These are phyloP conservation scores for Alternaria burnsii DNA, from an alignment of 2,329 filamentous ascomycete genomes.

Conservation along the genomic window DNA sequence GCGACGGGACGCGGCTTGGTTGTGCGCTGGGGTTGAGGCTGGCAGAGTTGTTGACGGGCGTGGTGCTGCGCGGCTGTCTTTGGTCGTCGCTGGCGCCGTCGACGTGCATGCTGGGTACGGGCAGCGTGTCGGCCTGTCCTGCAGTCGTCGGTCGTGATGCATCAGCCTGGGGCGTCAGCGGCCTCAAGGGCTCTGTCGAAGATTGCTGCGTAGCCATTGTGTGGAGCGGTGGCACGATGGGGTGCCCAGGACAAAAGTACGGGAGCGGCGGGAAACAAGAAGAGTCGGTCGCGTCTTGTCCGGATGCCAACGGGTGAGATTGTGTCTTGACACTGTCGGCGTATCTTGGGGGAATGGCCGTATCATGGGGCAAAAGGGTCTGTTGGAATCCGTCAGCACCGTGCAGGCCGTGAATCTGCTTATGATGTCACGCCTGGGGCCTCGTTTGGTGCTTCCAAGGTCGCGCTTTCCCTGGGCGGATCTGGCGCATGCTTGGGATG, in stretches of 20 bases:
- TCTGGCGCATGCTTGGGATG: constrained; percentile 12
- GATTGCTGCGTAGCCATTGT: constrained; percentile 39
- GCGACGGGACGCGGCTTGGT: constrained; percentile 40
- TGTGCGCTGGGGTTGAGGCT: constrained; percentile 29
- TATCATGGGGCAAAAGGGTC: neutral
- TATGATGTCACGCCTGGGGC: constrained; percentile 17
- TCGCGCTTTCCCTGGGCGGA: neutral
- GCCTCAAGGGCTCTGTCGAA: constrained; percentile 43
- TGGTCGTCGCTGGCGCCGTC: constrained; percentile 29
- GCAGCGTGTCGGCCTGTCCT: constrained; percentile 21
- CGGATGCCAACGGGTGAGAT: constrained; percentile 38
- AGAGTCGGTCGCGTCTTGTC: constrained; percentile 24
- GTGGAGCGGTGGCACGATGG: constrained; percentile 6
- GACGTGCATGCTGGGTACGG: constrained; percentile 32
- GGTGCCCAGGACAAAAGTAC: neutral
- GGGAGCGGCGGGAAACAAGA: constrained; percentile 23
- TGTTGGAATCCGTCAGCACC: constrained; percentile 16
- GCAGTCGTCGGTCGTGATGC: constrained; percentile 20
- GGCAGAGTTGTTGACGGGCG: constrained; percentile 14
- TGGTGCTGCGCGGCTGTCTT: constrained; percentile 20
- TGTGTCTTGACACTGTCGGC: constrained; percentile 24
- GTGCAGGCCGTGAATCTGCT: constrained; percentile 14
- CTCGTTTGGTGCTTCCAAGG: neutral
- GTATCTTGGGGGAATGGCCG: neutral
- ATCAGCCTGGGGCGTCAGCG: constrained; percentile 21